Base-by-base conservation (phyloP, 495 filamentous ascomycete genomes). In the Penicillium pancosmium region DNA sequence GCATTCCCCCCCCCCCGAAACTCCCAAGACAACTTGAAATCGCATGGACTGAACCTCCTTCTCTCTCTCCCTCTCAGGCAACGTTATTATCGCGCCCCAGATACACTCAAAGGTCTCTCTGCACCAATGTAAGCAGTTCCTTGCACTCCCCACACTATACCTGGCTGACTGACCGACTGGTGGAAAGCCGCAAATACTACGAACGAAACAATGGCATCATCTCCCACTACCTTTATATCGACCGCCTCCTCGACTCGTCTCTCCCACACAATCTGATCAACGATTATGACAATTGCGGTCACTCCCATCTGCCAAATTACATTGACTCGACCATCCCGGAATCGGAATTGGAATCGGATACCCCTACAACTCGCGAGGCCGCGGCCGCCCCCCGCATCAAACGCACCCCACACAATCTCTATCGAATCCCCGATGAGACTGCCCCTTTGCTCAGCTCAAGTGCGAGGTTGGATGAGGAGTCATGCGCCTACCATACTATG, bases 151-250 rank as follows among this genome's bases (percentile, higher is more conserved):
- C 25, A 23, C 23, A 23, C 23, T 23, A 23, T 23, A 23, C 23
- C 23, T 23, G 23, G 23, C 23, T 23, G 23, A 23, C 23, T 49
- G 15, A 60, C 36, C n/a, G 43, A 1, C 47, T 52, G 8, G 33
- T 3, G 40, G 25, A 13, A 18, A 78, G 75, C 19, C 88, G 91
- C 18, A 59, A 88, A 68, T 96, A 94, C 74, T 93, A 97, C 69
- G 86, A 92, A 70, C 83, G 88, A 6, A 92, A 83, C 64, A 97
- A 97, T 69, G 81, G 80, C 53, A 74, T 97, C 10, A 84, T 97
- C 51, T 88, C 91, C 56, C 89, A 91, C 63, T 97, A 96, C 69
- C 80, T 91, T 49, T 96, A 93, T 66, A 95, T 96, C 61, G 92
- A 97, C 71, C 83, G 88, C n/a, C 75, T 97, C 18, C 82, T 97